Percentiles rank a stretch among this genome's conserved stretches.
Evolutionary conservation across 1,284 basidiomycete genomes (phyloP).

Genomic region (Cerrena zonata): DNA sequence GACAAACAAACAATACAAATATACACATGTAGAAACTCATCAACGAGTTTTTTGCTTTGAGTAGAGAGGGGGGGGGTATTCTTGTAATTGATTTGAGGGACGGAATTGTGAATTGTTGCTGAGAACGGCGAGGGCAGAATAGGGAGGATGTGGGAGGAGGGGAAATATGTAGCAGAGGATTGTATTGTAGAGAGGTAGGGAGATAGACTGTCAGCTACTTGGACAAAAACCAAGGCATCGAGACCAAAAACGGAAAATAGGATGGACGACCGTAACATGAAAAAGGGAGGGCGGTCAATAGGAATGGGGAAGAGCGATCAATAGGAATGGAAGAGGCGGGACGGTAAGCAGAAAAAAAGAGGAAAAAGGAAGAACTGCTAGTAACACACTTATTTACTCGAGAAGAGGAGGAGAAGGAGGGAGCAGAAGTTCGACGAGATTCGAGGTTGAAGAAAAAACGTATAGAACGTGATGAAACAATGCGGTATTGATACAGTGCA

Average conservation of each 20-base stretch:
- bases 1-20: background rate
- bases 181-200: no score
- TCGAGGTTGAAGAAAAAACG: constrained; percentile 3
- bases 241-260: no score
- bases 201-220: no score
- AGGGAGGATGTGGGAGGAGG: no score
- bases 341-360: background rate
- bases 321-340: background rate
- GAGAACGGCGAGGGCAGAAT: no score
- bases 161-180: no score
- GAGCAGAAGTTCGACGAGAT: no score
- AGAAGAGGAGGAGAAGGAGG: no score
- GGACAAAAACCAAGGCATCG: no score
- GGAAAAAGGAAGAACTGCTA: background rate
- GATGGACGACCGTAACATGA: no score
- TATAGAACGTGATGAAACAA: constrained; percentile 18
- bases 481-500: constrained; percentile 31
- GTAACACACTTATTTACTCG: no score
- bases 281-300: background rate
- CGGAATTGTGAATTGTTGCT: no score
- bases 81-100: background rate
- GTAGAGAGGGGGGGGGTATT: background rate
- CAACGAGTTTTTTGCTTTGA: background rate
- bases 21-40: background rate
- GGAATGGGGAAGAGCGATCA: background rate